Conservation (phyloP, 805 yeast species). For the Brettanomyces bruxellensis region DNA sequence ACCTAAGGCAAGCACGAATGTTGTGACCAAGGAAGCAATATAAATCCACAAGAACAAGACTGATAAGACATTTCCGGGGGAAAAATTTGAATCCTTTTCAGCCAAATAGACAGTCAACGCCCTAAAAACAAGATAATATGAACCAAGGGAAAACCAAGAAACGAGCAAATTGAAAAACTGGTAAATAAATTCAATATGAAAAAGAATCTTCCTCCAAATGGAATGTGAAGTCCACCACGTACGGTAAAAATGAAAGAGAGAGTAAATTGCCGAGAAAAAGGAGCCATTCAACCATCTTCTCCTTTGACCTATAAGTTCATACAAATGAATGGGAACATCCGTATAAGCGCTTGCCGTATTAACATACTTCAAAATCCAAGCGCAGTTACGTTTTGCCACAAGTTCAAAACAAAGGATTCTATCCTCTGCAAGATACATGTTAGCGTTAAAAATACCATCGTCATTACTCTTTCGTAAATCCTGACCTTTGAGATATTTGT, state of each 20-base stretch:
- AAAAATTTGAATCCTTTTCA: conserved; percentile 47
- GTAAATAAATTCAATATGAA: conserved; percentile 74
- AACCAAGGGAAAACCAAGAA: conserved; percentile 89
- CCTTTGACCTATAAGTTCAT: conserved; percentile 85
- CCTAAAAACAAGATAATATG: conserved; percentile 83
- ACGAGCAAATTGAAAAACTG: conserved; percentile 66
- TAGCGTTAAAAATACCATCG: conserved; percentile 82
- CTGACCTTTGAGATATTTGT: conserved; percentile 89
- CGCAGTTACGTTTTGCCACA: conserved; percentile 69
- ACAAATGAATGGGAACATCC: conserved; percentile 84
- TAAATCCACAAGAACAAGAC: conserved; percentile 82
- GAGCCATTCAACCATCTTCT: conserved; percentile 97
- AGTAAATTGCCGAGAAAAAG: conserved; percentile 86
- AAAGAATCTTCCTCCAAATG: conserved; percentile 51
- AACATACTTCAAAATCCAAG: conserved; percentile 79
- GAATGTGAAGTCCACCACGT: conserved; percentile 78
- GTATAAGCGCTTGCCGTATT: conserved; percentile 87
- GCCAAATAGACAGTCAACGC: conserved; percentile 77
- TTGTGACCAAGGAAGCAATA: conserved; percentile 67
- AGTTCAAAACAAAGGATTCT: conserved; percentile 90
- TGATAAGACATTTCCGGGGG: conserved; percentile 69
- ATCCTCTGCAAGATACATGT: conserved; percentile 97
- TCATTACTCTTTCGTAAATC: conserved; percentile 54
- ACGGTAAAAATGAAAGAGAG: conserved; percentile 66
- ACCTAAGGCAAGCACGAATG: conserved; percentile 87